These are phyloP conservation scores for Beauveria varroae DNA, from an alignment of 2,329 filamentous ascomycete species.

Conservation along the genomic window DNA sequence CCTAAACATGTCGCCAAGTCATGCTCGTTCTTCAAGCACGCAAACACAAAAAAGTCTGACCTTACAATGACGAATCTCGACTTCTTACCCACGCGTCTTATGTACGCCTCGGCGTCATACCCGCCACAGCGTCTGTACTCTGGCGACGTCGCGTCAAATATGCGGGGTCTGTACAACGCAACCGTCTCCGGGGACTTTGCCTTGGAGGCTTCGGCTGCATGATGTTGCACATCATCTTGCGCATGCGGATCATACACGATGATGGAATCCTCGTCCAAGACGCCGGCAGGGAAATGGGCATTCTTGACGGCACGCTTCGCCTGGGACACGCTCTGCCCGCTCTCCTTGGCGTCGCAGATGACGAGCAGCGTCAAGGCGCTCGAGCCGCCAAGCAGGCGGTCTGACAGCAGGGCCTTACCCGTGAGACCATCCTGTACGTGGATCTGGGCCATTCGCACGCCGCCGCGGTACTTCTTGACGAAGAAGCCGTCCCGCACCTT, in stretches of 20 bases:
- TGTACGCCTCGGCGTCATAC: neutral
- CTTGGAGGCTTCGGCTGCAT: neutral
- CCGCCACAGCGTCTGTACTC: neutral
- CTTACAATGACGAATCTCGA: slow-evolving; percentile 10
- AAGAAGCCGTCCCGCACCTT: slow-evolving; percentile 11
- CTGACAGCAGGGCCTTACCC: neutral
- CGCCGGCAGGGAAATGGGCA: neutral
- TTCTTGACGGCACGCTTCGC: neutral
- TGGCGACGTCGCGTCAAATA: neutral
- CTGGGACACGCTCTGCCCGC: neutral
- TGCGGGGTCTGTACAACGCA: neutral
- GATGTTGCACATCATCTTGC: neutral
- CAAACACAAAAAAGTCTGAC: slow-evolving; percentile 14
- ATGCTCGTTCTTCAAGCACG: neutral
- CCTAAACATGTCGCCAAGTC: neutral
- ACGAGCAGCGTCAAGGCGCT: slow-evolving; percentile 9
- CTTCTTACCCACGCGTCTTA: neutral
- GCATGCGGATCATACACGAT: neutral
- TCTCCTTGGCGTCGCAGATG: neutral
- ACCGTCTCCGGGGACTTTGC: neutral
- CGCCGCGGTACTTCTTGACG: neutral
- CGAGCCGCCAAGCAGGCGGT: neutral
- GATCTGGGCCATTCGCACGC: slow-evolving; percentile 11
- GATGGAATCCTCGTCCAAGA: neutral
- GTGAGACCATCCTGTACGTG: neutral